phyloP scores from a whole-genome alignment of 805 yeast genomes.

The Saturnispora diversa region DNA sequence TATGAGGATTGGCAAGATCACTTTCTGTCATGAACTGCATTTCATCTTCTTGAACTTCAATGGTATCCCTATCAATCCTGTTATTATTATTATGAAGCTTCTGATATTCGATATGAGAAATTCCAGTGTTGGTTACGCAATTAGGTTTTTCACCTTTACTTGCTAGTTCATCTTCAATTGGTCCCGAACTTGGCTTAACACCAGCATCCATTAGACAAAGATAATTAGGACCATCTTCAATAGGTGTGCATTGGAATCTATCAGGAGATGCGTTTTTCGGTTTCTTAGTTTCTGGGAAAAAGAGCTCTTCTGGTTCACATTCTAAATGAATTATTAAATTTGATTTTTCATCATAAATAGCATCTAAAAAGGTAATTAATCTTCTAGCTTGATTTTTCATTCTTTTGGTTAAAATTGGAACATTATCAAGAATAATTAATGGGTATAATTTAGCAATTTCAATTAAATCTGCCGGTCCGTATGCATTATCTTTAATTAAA shows the following conservation, averaged over 20 bases:
- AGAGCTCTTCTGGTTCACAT: slow-evolving; percentile 42
- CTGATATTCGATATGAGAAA: slow-evolving; percentile 6
- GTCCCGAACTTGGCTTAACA: slow-evolving; percentile 22
- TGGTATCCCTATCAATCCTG: not conserved
- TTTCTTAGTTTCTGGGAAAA: slow-evolving; percentile 41
- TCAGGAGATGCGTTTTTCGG: slow-evolving; percentile 2
- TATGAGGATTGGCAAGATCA: slow-evolving; percentile 53
- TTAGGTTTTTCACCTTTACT: slow-evolving; percentile 15
- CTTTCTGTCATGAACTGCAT: slow-evolving; percentile 59
- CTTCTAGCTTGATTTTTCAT: slow-evolving; percentile 63
- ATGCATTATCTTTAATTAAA: slow-evolving; percentile 44
- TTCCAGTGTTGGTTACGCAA: slow-evolving; percentile 3
- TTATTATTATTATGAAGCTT: slow-evolving; percentile 1
- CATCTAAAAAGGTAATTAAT: slow-evolving; percentile 59
- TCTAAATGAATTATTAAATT: slow-evolving; percentile 47
- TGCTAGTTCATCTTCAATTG: slow-evolving; percentile 48
- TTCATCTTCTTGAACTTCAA: slow-evolving; percentile 46
- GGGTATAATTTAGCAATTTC: slow-evolving; percentile 54
- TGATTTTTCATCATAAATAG: slow-evolving; percentile 60
- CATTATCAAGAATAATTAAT: slow-evolving; percentile 49
- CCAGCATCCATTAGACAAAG: slow-evolving; percentile 11
- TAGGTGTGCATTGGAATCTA: slow-evolving; percentile 16
- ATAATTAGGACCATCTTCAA: slow-evolving; percentile 13
- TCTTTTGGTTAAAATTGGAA: slow-evolving; percentile 49
- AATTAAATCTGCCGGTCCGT: slow-evolving; percentile 63